Evolutionary conservation across 2,329 filamentous ascomycete species (phyloP), one percentile per base, ranked within the genome.

Genomic region (Trichoderma arundinaceum): DNA sequence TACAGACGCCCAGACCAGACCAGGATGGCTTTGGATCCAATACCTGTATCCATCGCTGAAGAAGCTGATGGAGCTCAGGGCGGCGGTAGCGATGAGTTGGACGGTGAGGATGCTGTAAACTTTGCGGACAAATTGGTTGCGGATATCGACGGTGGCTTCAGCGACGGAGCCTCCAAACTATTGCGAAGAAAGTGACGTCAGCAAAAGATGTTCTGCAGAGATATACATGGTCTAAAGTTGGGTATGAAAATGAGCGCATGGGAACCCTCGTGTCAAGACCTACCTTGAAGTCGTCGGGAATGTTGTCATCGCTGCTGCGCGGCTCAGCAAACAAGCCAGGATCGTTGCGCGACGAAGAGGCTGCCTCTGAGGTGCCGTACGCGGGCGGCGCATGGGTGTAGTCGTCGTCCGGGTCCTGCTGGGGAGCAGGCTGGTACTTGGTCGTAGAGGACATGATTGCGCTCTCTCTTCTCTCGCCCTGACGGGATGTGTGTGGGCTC

Each of bases 101-200:
- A 92, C 88, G n/a, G 95, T 96, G 81, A 99, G 85, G 79, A 99
- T 99, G 66, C 93, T 90, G 81, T 99, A 99, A 76, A 99, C 95
- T 84, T 98, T 98, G 79, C 94, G 90, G 73, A 97, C 85, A 79
- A 97, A 99, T 79, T 95, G 92, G 88, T 97, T 96, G 72, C 94
- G 91, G 76, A 99, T 97, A 74, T 96, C 93, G 75, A 98, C 84
- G 19, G 94, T 96, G 53, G 92, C 94, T 82, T 98, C 95, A 71
- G 94, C 90, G 67, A 98, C 94, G 17, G 90, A 92, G 68, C 93
- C 94, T 72, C 94, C 95, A 75, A 96, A 98, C 91, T 92, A 74
- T 38, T 48, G 7, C 5, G 13, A 19, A 43, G 12, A 46, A 41
- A 44, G 49, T 68, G 56, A 46, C 64, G 59, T 66, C 48, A 61